phyloP scores from a whole-genome alignment of 202 grass and related monocot genomes.

The Panicum hallii region DNA sequence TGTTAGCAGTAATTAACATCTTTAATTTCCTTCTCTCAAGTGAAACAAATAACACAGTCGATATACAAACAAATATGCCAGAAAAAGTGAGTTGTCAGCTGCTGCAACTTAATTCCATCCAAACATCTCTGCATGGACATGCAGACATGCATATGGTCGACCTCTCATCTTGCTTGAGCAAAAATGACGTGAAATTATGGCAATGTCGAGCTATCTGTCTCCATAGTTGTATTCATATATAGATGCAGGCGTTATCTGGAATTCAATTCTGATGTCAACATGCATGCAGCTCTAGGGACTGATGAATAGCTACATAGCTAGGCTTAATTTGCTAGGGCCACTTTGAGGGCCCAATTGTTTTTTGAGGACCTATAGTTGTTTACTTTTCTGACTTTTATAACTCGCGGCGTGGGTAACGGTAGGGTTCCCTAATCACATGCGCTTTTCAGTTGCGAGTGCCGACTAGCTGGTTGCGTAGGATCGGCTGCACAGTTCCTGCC shows the following conservation, averaged over 20 bases:
- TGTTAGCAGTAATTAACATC: not conserved
- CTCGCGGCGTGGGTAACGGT: constrained; percentile 21
- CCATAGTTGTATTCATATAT: not conserved
- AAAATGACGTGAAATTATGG: not conserved
- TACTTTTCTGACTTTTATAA: constrained; percentile 26
- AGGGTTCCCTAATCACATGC: constrained; percentile 46
- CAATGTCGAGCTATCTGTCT: not conserved
- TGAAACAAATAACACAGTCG: not conserved
- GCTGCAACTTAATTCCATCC: not conserved
- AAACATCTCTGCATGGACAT: not conserved
- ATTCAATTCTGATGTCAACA: constrained; percentile 11
- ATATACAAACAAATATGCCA: not conserved
- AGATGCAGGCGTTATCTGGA: constrained; percentile 35
- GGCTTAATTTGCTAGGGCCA: not conserved
- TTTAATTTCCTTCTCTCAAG: not conserved
- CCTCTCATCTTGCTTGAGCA: not conserved
- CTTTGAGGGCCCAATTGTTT: constrained; percentile 32
- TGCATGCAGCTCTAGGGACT: constrained; percentile 5
- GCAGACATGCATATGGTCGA: not conserved
- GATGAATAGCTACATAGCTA: not conserved
- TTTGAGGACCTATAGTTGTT: constrained; percentile 24
- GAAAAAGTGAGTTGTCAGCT: not conserved
- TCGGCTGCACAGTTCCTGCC: constrained; percentile 37
- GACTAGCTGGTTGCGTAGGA: constrained; percentile 34
- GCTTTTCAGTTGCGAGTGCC: constrained; percentile 45